phyloP scores from a whole-genome alignment of 2,329 filamentous ascomycete genomes.

The Dactylellina haptotyla region DNA sequence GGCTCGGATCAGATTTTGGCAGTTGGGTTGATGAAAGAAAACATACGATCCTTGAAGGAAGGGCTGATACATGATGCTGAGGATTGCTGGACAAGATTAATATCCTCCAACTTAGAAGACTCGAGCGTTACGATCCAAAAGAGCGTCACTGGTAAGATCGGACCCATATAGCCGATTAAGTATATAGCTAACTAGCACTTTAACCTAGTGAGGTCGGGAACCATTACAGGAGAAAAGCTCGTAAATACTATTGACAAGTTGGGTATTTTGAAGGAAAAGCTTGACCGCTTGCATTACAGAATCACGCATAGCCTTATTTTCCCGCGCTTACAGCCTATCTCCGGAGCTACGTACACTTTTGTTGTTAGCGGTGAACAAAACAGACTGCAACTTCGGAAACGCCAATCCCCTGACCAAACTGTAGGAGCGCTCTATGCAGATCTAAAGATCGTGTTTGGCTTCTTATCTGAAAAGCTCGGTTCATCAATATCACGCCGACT shows the following conservation, averaged over 20 bases:
- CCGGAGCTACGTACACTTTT: conserved; percentile 56
- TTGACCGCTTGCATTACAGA: conserved; percentile 57
- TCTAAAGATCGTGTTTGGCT: conserved; percentile 64
- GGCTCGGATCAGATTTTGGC: conserved; percentile 55
- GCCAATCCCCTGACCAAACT: conserved; percentile 50
- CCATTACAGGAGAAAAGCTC: conserved; percentile 71
- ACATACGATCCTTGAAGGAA: conserved; percentile 51
- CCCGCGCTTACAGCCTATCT: conserved; percentile 54
- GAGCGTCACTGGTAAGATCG: conserved; percentile 65
- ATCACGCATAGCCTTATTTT: conserved; percentile 55
- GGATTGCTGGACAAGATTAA: conserved; percentile 75
- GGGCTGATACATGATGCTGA: conserved; percentile 63
- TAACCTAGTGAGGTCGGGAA: conserved; percentile 64
- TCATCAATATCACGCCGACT: conserved; percentile 66
- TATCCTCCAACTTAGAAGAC: conserved; percentile 70
- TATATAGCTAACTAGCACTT: conserved; percentile 19
- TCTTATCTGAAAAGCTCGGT: conserved; percentile 67
- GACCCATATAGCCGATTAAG: conserved; percentile 44
- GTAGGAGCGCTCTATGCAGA: conserved; percentile 62
- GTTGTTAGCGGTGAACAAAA: conserved; percentile 59
- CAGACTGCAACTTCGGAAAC: conserved; percentile 27
- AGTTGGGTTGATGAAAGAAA: conserved; percentile 56
- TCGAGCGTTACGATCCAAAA: conserved; percentile 69
- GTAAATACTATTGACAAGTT: conserved; percentile 70
- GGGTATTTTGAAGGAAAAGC: conserved; percentile 65